Evolutionary conservation across 2,329 filamentous ascomycete species (phyloP), one percentile per base, ranked within the genome.

Genomic region (Chaetomiaceae sp.): DNA sequence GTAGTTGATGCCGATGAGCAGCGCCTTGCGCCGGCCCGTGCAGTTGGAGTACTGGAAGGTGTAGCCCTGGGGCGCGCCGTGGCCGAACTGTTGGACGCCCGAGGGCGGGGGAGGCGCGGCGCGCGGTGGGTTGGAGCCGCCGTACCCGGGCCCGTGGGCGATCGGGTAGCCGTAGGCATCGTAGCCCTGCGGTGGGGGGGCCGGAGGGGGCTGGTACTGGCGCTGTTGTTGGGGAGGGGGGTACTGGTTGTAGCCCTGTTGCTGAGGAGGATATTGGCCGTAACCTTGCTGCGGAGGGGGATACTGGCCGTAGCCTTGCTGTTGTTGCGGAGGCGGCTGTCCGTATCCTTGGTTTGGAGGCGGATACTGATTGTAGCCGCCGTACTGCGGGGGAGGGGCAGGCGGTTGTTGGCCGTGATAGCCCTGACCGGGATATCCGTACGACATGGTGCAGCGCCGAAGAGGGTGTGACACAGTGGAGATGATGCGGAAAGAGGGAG

Each of bases 1-100:
- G 74, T 91, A 91, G 75, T 91, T 91, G 76, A 91, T 89, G 48
- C 87, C 87, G 58, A 91, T 88, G 52, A 91, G 72, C 52, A 91
- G 72, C 7, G 87, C 87, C 73, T 89, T 89, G 64, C 87, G 78
- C 59, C 79, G 80, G 48, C 87, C 87, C 6, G 82, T 85, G 68
- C 87, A 91, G 66, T 84, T 83, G 53, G 84, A 88, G 74, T 89
- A 89, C 70, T 89, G 84, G 73, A 88, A 90, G 6, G 79, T 83
- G 68, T 89, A 89, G 57, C 77, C 79, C 19, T 76, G 69, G 2
- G 86, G 87, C 1, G 87, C 86, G 55, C 86, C 86, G 59, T 84
- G 78, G 46, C 85, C 84, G 61, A 87, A 87, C 59, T 76, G 67
- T 66, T 85, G 82, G 6, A 74, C 69, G 2, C 69, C 71, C 3